A percentile compares a stretch with the other conserved stretches of the same genome.
phyloP scores from a whole-genome alignment of 2,329 filamentous ascomycete species.

The Penicillium sp. region DNA sequence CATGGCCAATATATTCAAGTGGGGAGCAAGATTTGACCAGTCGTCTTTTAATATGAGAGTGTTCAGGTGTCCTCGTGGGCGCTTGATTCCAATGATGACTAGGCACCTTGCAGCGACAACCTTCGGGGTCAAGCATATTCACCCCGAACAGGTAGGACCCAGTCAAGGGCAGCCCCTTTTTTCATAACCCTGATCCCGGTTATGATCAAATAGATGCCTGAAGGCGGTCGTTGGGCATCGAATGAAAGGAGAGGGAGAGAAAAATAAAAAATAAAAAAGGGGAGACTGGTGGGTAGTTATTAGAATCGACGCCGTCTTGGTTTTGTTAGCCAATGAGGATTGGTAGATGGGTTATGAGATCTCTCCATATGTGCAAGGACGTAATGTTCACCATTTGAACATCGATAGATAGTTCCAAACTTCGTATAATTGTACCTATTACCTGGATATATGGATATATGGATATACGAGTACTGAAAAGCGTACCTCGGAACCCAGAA shows the following conservation, averaged over 20 bases:
- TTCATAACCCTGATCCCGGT: neutral
- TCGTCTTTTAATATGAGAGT: neutral
- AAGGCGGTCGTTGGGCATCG: neutral
- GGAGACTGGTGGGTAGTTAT: conserved; percentile 13
- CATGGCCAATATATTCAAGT: conserved; percentile 11
- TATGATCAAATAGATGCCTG: neutral
- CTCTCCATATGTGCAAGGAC: conserved; percentile 17
- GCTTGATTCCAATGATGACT: conserved; percentile 24
- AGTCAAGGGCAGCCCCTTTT: conserved; percentile 6
- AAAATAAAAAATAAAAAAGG: conserved; percentile 5
- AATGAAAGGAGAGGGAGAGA: neutral
- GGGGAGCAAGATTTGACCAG: conserved; percentile 8
- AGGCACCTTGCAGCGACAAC: conserved; percentile 21
- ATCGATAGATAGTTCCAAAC: too few relatives aligned
- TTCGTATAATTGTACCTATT: neutral
- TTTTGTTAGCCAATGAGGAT: conserved; percentile 11
- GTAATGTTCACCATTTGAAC: conserved; percentile 1
- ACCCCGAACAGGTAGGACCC: conserved; percentile 8
- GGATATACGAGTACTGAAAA: neutral
- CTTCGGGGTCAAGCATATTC: conserved; percentile 9
- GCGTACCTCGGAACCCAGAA: neutral
- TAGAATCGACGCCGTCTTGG: conserved; percentile 20
- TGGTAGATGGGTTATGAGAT: conserved; percentile 6
- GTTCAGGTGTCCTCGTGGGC: conserved; percentile 16
- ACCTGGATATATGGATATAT: neutral